Conservation (phyloP, 805 yeast species). For the Yueomyces sp. region DNA sequence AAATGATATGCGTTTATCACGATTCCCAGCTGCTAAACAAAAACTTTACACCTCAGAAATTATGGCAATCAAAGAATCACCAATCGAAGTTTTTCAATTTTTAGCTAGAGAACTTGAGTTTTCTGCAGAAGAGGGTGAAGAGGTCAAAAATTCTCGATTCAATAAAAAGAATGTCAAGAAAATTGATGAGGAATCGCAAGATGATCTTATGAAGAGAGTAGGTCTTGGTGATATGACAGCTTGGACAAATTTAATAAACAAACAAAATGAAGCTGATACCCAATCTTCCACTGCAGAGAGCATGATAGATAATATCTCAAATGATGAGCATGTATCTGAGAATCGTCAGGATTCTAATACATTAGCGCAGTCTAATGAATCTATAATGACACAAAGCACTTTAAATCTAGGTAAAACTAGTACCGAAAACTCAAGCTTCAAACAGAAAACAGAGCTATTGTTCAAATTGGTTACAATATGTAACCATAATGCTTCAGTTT, state of each 20-base stretch:
- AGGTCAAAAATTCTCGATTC: conserved; percentile 4
- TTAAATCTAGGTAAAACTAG: not conserved
- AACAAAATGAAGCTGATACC: conserved; percentile 1
- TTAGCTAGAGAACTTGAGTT: conserved; percentile 22
- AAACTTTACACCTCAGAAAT: conserved; percentile 3
- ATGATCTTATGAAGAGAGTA: conserved; percentile 17
- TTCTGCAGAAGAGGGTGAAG: conserved; percentile 12
- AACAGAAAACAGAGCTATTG: conserved; percentile 11
- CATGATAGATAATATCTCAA: not conserved
- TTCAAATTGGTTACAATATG: conserved; percentile 18
- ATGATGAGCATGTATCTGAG: not conserved
- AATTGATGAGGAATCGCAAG: conserved; percentile 11
- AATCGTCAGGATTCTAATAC: conserved; percentile 1
- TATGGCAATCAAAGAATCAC: conserved; percentile 15
- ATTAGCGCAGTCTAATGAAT: not conserved
- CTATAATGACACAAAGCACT: not conserved
- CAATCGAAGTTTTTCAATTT: conserved; percentile 21
- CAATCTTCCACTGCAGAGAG: not conserved
- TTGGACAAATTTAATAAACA: conserved; percentile 19
- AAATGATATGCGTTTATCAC: conserved; percentile 15
- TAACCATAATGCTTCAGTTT: conserved; percentile 21
- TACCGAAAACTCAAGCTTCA: not conserved
- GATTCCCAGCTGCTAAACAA: conserved; percentile 5
- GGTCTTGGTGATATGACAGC: conserved; percentile 21
- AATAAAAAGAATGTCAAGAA: conserved; percentile 2